Evolutionary conservation across 2,329 filamentous ascomycete genomes (phyloP).

Genomic region (Trichoderma atroviride): DNA sequence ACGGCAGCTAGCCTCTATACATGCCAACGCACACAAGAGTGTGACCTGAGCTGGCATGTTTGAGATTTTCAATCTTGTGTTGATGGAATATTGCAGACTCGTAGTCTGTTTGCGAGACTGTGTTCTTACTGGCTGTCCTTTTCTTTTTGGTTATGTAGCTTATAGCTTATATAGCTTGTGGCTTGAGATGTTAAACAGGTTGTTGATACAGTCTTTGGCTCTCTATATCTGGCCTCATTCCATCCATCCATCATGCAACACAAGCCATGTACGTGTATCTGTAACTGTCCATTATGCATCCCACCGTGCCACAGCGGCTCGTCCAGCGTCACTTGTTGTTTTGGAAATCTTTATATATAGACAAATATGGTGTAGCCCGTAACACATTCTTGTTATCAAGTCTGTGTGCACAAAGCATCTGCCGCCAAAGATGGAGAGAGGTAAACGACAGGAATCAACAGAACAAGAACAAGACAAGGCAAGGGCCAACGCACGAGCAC

Average conservation of each 20-base stretch:
- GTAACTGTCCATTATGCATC: not conserved
- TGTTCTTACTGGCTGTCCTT: not conserved
- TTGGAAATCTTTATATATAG: not conserved
- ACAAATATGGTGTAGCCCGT: not conserved
- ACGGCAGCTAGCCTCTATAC: slow-evolving; percentile 10
- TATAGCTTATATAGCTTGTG: too few species aligned
- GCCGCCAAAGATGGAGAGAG: not conserved
- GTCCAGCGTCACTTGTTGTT: not conserved
- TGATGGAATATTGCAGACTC: not conserved
- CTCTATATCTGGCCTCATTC: not conserved
- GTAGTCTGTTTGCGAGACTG: not conserved
- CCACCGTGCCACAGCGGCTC: not conserved
- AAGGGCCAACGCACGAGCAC: not conserved
- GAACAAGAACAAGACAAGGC: not conserved
- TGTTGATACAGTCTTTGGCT: not conserved
- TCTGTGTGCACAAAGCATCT: not conserved
- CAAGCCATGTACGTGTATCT: not conserved
- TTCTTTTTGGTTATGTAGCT: not conserved
- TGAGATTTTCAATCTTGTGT: not conserved
- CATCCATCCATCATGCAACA: not conserved
- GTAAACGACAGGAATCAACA: not conserved
- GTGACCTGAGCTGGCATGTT: not conserved
- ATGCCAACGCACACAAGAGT: not conserved
- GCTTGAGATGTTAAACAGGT: not conserved
- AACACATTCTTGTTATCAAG: slow-evolving; percentile 15